Evolutionary conservation across 768 basidiomycete species (phyloP), one percentile per base, ranked within the genome.

Genomic region (Nidula microcarpa): DNA sequence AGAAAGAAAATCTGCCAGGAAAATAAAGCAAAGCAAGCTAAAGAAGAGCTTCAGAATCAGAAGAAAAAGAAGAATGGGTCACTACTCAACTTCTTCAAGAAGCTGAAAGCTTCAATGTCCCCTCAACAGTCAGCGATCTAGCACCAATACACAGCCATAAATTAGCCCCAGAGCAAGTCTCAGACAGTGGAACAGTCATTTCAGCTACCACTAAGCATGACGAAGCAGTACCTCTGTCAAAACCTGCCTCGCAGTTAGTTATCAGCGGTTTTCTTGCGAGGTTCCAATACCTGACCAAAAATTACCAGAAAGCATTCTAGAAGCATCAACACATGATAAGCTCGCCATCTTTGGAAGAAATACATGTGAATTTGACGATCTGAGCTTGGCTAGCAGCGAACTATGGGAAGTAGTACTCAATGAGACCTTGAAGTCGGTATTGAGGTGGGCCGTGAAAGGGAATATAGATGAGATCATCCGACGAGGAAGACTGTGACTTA

Each of bases 341-440:
- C 44, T 61, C 16, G 57, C 52, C 16, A 47, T 47, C 13, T 59
- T 59, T 53, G 48, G 23, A 43, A 33, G 41, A 50, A 48, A 59
- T 36, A 58, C 60, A 14, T 8, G 17, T 11, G 33, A 13, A 11
- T 53, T 49, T 37, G 55, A 57, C 45, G 45, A 56, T 30, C 13
- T 30, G 5, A 41, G 23, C 10, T 14, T 53, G 1, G 14, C 33
- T n/a, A 36, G 14, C 7, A 53, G 61, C 13, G 60, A 60, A 47
- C 49, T 65, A 4, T 65, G 63, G 63, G 62, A 63, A 36, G 53
- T 53, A 17, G 53, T 49, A 5, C 44, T 64, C 2, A 64, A 62
- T 44, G 16, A 33, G 34, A 16, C 49, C n/a, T 35, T 65, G 53
- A 61, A 65, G 36, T n/a, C 9, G 1, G 57, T 55, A 2, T 52